phyloP scores from a whole-genome alignment of 345 rosid species.

The Raphanus raphanistrum region DNA sequence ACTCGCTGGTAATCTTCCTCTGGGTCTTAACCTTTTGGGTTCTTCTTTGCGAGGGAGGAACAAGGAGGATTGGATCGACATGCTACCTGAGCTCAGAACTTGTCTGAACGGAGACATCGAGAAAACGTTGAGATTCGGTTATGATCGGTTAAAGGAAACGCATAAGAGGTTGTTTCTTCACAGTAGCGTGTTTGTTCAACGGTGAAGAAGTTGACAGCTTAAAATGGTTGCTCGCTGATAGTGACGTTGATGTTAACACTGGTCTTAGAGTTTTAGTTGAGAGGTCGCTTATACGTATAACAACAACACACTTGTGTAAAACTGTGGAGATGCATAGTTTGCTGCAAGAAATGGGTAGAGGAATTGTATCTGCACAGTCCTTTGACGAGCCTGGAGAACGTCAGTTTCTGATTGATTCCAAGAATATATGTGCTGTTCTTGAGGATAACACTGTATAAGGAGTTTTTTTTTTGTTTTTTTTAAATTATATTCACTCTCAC shows the following conservation, averaged over 20 bases:
- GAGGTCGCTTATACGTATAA: constrained; percentile 2
- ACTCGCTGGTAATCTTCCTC: constrained; percentile 10
- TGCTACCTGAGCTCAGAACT: constrained; percentile 7
- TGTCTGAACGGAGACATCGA: constrained; percentile 8
- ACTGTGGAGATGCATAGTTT: constrained; percentile 13
- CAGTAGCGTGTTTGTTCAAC: constrained; percentile 8
- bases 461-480: no score
- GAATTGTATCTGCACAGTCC: constrained; percentile 7
- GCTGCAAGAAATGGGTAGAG: constrained; percentile 14
- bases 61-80: background rate
- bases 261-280: constrained; percentile 16
- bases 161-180: background rate
- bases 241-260: background rate
- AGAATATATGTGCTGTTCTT: constrained; percentile 5
- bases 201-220: background rate
- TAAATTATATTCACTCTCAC: no score
- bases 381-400: constrained; percentile 11
- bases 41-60: constrained; percentile 6
- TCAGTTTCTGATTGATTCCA: constrained; percentile 5
- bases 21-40: constrained; percentile 14
- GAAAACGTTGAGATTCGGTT: background rate
- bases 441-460: constrained; percentile 13
- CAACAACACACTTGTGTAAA: background rate
- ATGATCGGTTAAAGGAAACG: constrained; percentile 5
- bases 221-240: constrained; percentile 4